Evolutionary conservation across 257 asterid species (phyloP).

Genomic region (Nyctanthes arbortristis): DNA sequence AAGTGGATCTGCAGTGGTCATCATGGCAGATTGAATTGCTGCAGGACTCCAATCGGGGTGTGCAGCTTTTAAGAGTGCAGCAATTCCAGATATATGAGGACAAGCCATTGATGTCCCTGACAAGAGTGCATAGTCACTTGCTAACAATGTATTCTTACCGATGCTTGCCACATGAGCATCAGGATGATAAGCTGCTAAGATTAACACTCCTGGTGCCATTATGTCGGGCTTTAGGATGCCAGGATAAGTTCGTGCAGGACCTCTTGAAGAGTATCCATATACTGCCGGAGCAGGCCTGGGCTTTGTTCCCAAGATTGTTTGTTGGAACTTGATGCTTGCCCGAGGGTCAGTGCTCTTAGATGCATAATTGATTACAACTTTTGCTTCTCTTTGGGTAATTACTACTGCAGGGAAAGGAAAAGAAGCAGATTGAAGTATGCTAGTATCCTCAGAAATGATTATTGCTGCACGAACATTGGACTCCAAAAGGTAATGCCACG

Average conservation of each 20-base stretch:
- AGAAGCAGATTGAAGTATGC: constrained; percentile 16
- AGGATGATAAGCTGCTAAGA: constrained; percentile 38
- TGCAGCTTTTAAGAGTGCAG: constrained; percentile 36
- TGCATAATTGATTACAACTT: constrained; percentile 24
- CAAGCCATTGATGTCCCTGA: constrained; percentile 54
- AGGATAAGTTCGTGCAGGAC: constrained; percentile 34
- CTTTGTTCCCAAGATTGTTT: constrained; percentile 33
- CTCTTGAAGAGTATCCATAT: constrained; percentile 31
- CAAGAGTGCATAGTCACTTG: constrained; percentile 23
- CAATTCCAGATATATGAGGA: constrained; percentile 47
- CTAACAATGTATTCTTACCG: constrained; percentile 23
- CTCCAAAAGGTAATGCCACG: constrained; percentile 5
- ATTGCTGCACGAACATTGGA: constrained; percentile 32
- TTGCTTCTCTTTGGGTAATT: constrained; percentile 29
- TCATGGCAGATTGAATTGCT: constrained; percentile 46
- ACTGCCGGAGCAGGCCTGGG: constrained; percentile 43
- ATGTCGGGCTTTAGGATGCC: constrained; percentile 41
- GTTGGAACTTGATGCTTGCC: constrained; percentile 36
- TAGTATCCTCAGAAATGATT: constrained; percentile 26
- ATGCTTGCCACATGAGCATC: not conserved
- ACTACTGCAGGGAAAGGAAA: constrained; percentile 36
- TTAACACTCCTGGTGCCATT: constrained; percentile 40
- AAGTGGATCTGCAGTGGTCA: constrained; percentile 38
- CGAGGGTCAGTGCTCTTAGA: constrained; percentile 1
- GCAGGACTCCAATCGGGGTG: constrained; percentile 54